Base-by-base conservation (phyloP, 2,329 filamentous ascomycete genomes). In the Nemania sp. region DNA sequence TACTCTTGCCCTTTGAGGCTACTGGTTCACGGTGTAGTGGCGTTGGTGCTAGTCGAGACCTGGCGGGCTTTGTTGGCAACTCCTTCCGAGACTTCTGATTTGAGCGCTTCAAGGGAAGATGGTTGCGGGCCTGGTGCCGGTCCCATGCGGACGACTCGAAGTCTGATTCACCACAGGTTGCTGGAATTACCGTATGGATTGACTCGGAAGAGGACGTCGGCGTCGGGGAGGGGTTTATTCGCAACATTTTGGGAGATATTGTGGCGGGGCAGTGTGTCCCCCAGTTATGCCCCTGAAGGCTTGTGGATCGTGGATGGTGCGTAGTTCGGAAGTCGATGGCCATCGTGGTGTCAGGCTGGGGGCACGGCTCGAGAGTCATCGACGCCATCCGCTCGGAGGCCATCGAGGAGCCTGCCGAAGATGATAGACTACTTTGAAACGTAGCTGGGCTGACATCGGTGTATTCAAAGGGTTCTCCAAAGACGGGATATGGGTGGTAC, bases 191-290 rank as follows among this genome's bases (percentile, higher is more conserved):
- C 51, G 62, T 61, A 18, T 65, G 67, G 5, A 66, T 57, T 13
- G 69, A 71, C 53, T 72, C 69, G 5, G 67, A 67, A n/a, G 70
- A 72, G 2, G 69, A 68, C 17, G 62, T 65, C 17, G 67, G 70
- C 7, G 71, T 71, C 10, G 70, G 71, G 9, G 71, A 71, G 13
- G 69, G 70, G n/a, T 70, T 64, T 37, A 73, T 68, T 35, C 65
- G 66, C 53, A 73, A 47, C 65, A 70, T 67, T 57, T 69, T 70
- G 9, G 71, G 71, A 17, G 71, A 72, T 43, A 73, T 70, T 10
- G 71, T 73, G 10, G 69, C 54, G 17, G 69, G 65, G 43, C 60
- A 69, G 39, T 40, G 53, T 37, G 57, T 29, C 20, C 43, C 21
- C 67, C 66, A 71, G 25, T 37, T 21, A 18, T 55, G 62, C 32